These are phyloP conservation scores for Glycine latifolia DNA, from an alignment of 306 rosid genomes.

Conservation along the genomic window DNA sequence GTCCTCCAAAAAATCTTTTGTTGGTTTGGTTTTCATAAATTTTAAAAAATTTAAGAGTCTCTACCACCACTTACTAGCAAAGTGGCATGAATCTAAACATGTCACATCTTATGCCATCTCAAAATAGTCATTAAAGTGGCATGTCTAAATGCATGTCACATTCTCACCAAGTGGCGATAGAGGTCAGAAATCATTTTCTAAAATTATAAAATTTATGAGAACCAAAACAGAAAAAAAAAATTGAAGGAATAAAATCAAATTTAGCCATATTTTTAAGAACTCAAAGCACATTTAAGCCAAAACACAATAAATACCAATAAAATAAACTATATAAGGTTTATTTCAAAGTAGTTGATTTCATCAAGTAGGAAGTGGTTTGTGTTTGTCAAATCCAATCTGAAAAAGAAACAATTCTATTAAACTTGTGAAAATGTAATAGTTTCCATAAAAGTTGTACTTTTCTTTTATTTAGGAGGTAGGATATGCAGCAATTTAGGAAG, in stretches of 20 bases:
- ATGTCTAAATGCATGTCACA: neutral
- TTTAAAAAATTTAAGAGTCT: neutral
- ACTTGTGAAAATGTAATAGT: neutral
- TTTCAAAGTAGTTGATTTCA: neutral
- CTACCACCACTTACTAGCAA: neutral
- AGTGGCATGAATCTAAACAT: neutral
- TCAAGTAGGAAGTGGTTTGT: neutral
- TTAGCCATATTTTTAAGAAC: neutral
- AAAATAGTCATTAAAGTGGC: neutral
- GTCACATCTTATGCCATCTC: neutral
- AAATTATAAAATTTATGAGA: neutral
- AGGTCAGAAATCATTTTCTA: neutral
- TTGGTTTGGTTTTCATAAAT: neutral
- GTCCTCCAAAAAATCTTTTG: neutral
- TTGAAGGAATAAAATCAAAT: neutral
- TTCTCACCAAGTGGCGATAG: neutral
- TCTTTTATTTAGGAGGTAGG: conserved; percentile 21
- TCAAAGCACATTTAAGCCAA: neutral
- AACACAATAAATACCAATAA: neutral
- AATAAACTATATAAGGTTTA: neutral
- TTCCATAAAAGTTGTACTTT: conserved; percentile 17
- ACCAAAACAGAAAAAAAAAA: neutral
- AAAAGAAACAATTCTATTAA: neutral
- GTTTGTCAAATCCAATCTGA: neutral
- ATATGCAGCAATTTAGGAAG: conserved; percentile 25